These are phyloP conservation scores for Phlebopus sp. DNA, from an alignment of 1,284 basidiomycete species.

Conservation along the genomic window DNA sequence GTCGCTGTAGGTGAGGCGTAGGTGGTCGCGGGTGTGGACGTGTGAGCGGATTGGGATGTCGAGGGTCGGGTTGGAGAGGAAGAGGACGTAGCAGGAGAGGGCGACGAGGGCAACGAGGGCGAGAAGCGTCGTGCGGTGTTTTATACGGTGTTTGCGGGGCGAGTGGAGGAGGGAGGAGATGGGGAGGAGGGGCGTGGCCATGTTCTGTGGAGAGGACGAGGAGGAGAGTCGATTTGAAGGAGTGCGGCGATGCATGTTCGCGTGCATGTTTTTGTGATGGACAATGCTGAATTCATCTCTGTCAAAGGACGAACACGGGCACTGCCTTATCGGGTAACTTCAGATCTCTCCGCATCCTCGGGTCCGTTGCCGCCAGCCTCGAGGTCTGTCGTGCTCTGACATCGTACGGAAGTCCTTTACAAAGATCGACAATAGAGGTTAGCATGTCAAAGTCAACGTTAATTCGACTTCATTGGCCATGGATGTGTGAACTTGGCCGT, in stretches of 20 bases:
- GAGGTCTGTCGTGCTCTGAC: too few species aligned
- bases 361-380: too few species aligned
- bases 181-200: slow-evolving; percentile 13
- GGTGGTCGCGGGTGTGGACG: slow-evolving; percentile 13
- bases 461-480: too few species aligned
- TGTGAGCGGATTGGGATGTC: slow-evolving; percentile 39
- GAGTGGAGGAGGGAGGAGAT: slow-evolving; percentile 21
- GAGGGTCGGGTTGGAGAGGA: slow-evolving; percentile 43
- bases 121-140: slow-evolving; percentile 49
- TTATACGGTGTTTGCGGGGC: slow-evolving; percentile 25
- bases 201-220: slow-evolving; percentile 6
- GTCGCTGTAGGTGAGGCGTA: slow-evolving; percentile 17
- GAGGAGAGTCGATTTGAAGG: slow-evolving; percentile 16
- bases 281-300: too few species aligned
- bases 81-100: slow-evolving; percentile 52
- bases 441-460: too few species aligned
- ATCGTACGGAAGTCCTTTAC: too few species aligned
- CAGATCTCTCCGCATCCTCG: too few species aligned
- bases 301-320: too few species aligned
- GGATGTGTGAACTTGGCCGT: too few species aligned
- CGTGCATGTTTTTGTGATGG: too few species aligned
- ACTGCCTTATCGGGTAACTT: too few species aligned
- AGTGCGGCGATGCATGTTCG: slow-evolving; percentile 28
- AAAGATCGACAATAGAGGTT: too few species aligned
- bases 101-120: slow-evolving; percentile 48